A percentile compares a stretch with the other conserved stretches of the same genome.
These are phyloP conservation scores for Hypoxylon intermedium DNA, from an alignment of 495 filamentous ascomycete genomes.

Conservation along the genomic window DNA sequence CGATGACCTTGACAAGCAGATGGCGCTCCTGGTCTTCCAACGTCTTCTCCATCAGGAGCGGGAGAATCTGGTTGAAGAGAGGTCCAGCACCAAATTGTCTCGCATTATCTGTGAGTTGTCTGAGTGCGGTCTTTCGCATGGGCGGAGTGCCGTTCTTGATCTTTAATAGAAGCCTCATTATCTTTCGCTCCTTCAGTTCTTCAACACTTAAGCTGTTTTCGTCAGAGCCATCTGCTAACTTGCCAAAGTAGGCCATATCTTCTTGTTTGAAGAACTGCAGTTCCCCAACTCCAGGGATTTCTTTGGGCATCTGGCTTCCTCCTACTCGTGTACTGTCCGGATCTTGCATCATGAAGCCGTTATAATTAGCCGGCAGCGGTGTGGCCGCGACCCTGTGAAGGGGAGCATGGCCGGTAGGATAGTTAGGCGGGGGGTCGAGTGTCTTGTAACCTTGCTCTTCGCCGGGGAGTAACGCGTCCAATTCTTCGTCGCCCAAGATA, in stretches of 20 bases:
- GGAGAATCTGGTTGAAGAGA: conserved; percentile 97
- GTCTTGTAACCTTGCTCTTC: conserved; percentile 87
- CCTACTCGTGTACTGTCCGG: conserved; percentile 79
- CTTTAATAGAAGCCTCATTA: conserved; percentile 95
- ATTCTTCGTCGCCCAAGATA: conserved; percentile 87
- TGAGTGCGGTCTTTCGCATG: conserved; percentile 98
- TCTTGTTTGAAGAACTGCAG: conserved; percentile 98
- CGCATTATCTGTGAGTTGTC: conserved; percentile 97
- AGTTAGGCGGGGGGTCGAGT: conserved; percentile 90
- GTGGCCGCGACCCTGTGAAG: conserved; percentile 80
- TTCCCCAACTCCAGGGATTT: conserved; percentile 97
- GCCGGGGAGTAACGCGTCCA: conserved; percentile 86
- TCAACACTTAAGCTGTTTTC: conserved; percentile 92
- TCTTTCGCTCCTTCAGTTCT: conserved; percentile 96
- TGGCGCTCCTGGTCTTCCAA: conserved; percentile 98
- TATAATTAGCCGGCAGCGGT: conserved; percentile 66
- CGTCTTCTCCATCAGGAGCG: conserved; percentile 97
- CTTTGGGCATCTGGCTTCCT: conserved; percentile 92
- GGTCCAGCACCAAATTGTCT: conserved; percentile 94
- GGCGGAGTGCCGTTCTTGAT: conserved; percentile 99
- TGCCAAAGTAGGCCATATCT: conserved; percentile 99
- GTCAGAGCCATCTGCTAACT: conserved; percentile 92
- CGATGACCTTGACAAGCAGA: conserved; percentile 98
- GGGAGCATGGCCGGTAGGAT: conserved; percentile 80
- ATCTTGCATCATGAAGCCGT: conserved; percentile 98